Percentiles rank a stretch among this genome's conserved stretches.
Conservation (phyloP, 2,329 filamentous ascomycete species). For the Penicillium sp. region DNA sequence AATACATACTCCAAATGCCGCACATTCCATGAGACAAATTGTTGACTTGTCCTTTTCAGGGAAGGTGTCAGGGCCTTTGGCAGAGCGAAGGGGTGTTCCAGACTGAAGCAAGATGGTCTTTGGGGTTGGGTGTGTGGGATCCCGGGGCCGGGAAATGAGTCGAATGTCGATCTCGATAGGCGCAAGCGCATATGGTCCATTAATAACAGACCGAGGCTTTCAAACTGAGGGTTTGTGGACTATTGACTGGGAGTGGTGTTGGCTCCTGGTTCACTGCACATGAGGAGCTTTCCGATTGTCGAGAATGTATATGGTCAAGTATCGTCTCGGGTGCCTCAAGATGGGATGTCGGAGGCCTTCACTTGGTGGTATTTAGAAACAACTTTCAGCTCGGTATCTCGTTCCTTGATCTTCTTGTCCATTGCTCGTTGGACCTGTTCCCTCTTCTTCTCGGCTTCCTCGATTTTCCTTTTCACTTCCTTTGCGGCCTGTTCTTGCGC, state of each 20-base stretch:
- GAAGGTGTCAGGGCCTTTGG: not conserved
- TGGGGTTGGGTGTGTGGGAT: not conserved
- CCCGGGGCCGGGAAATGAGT: not conserved
- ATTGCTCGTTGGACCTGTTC: slow-evolving; percentile 42
- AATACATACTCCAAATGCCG: not conserved
- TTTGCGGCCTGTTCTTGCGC: slow-evolving; percentile 40
- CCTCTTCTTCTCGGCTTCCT: slow-evolving; percentile 39
- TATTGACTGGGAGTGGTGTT: not conserved
- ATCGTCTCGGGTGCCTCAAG: slow-evolving; percentile 16
- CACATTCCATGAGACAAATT: not conserved
- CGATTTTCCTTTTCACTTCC: slow-evolving; percentile 39
- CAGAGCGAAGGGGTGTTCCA: not conserved
- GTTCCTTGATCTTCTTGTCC: slow-evolving; percentile 45
- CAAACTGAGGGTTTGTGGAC: not conserved
- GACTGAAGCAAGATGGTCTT: not conserved
- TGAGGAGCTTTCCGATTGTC: not conserved
- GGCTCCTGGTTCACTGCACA: not conserved
- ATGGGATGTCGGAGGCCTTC: slow-evolving; percentile 32
- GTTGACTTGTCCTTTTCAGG: not conserved
- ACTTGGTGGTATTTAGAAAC: slow-evolving; percentile 44
- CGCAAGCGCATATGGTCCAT: not conserved
- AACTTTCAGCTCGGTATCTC: slow-evolving; percentile 44
- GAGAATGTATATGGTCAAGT: not conserved
- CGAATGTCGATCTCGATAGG: not conserved
- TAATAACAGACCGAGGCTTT: not conserved